Conservation (phyloP, 345 rosid genomes). For the Fremontodendron californicum region DNA sequence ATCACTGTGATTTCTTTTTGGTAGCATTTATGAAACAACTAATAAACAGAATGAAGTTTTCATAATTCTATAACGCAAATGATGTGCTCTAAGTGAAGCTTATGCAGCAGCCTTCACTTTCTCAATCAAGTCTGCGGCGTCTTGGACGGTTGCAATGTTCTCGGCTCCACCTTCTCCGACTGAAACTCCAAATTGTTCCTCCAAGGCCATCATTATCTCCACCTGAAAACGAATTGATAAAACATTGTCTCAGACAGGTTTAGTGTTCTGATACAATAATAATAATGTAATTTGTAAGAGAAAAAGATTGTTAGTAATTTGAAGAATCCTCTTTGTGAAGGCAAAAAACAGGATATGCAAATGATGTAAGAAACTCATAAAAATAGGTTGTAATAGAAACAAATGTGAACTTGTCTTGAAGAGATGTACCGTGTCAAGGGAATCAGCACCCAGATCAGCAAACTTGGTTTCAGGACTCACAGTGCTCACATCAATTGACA, state of each 20-base stretch:
- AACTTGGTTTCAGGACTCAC: conserved; percentile 49
- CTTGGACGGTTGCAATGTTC: conserved; percentile 52
- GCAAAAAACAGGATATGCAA: neutral
- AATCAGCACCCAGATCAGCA: no score
- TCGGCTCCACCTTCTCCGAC: conserved; percentile 60
- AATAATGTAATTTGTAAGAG: no score
- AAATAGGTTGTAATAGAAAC: neutral
- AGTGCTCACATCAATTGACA: conserved; percentile 45
- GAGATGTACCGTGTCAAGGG: no score
- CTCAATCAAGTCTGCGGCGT: conserved; percentile 58
- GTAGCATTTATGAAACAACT: neutral
- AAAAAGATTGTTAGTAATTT: no score
- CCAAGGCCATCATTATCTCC: conserved; percentile 57
- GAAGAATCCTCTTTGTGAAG: neutral
- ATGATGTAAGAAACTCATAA: neutral
- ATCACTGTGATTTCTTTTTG: neutral
- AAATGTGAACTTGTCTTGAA: neutral
- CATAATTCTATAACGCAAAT: neutral
- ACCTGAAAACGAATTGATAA: conserved; percentile 26
- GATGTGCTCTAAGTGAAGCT: neutral
- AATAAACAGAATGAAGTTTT: neutral
- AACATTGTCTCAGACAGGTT: no score
- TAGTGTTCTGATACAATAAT: no score
- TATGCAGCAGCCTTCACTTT: conserved; percentile 40
- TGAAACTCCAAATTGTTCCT: conserved; percentile 53